Base-by-base conservation (phyloP, 108 stramenopile species). In the Discostella pseudostelligera region DNA sequence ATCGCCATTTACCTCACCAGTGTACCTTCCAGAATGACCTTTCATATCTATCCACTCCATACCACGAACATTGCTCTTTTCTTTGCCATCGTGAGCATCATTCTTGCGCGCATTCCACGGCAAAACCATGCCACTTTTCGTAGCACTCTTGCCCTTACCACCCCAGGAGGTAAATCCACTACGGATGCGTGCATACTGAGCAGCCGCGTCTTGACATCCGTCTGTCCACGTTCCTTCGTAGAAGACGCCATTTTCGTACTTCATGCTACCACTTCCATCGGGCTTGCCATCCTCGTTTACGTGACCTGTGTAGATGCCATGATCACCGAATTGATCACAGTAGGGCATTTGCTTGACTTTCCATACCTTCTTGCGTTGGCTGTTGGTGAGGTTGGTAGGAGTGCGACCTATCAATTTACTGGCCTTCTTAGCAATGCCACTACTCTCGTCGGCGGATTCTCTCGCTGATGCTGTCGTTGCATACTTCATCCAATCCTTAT, bases 1-100 rank as follows among this genome's bases (percentile, higher is more conserved):
- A 39, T 60, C 56, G 3, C 51, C 10, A 26, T 64, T 63, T 39
- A 72, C 46, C 56, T 72, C 70, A 6, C 70, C 70, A 25, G 62
- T 72, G 35, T 64, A 72, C 6, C 70, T 26, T 2, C 70, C 70
- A n/a, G 70, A 72, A n/a, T 64, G 54, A 9, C 70, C 70, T 39
- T 72, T 72, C 9, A 72, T 51, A 49, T 72, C 70, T 10, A 44
- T 72, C 70, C 70, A 72, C 25, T 72, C 70, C 70, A 72, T 63
- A 39, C 70, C 70, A 24, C 70, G 54, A 17, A 72, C 70, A 58
- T 72, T 63, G 1, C 54, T 72, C 54, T 72, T 72, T 40, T 43
- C 46, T 2, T 57, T 63, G 17, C 21, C 45, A 49, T 72, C 70
- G 39, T n/a, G 28, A 13, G 60, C 32, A 57, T 72, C 70, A 40